Conservation (phyloP, 2,329 filamentous ascomycete genomes). For the Aspergillus hiratsukae region DNA sequence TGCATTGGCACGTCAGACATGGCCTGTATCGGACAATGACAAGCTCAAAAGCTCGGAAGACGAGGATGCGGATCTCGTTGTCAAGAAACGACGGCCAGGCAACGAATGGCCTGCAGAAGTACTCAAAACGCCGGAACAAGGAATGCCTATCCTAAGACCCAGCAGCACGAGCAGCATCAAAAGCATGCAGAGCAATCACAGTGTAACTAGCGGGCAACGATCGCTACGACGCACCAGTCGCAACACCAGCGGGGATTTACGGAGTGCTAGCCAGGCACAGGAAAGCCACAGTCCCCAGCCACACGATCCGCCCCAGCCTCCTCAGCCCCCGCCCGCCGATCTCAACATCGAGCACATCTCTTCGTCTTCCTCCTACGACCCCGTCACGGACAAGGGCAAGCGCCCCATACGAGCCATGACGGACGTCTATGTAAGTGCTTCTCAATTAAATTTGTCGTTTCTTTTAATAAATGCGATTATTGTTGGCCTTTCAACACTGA, state of each 20-base stretch:
- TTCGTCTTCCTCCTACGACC: constrained; percentile 60
- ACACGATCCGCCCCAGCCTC: constrained; percentile 27
- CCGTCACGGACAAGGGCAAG: constrained; percentile 82
- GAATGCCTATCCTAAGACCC: constrained; percentile 27
- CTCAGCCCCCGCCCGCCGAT: constrained; percentile 17
- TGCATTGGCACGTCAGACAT: constrained; percentile 25
- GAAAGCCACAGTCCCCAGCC: constrained; percentile 17
- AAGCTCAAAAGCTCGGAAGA: background rate
- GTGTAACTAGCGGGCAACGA: constrained; percentile 19
- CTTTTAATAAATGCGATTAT: constrained; percentile 12
- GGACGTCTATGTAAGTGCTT: constrained; percentile 81
- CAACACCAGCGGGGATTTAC: constrained; percentile 56
- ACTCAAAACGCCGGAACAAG: constrained; percentile 33
- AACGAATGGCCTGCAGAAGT: constrained; percentile 29
- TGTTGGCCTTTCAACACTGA: constrained; percentile 24
- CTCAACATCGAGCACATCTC: constrained; percentile 36
- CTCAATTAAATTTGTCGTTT: constrained; percentile 14
- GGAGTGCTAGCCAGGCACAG: constrained; percentile 54
- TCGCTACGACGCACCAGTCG: constrained; percentile 65
- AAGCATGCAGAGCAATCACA: constrained; percentile 34
- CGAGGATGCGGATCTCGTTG: constrained; percentile 13
- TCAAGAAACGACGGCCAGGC: constrained; percentile 25
- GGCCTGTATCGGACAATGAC: constrained; percentile 26
- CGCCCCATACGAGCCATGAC: constrained; percentile 80
- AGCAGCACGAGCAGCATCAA: constrained; percentile 52